Percentiles rank a stretch among this genome's conserved stretches.
Conservation (phyloP, 371 early-diverging fungal genomes). For the Mucor plumbeus region DNA sequence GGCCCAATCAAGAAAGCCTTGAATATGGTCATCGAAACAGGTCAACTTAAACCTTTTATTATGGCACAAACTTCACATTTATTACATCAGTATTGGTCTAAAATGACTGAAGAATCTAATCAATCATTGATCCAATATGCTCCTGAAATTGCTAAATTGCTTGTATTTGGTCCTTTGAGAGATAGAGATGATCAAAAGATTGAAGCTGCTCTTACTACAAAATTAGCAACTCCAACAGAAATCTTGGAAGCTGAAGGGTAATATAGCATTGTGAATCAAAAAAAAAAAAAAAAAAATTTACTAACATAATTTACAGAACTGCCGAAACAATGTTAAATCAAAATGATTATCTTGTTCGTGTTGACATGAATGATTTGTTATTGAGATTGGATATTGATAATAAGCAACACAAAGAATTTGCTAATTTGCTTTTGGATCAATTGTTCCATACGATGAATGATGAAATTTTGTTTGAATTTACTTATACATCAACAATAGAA, state of each 20-base stretch:
- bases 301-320: constrained; percentile 26
- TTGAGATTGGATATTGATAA: constrained; percentile 44
- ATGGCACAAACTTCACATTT: constrained; percentile 36
- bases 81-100: constrained; percentile 47
- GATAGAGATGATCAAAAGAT: constrained; percentile 62
- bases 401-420: constrained; percentile 37
- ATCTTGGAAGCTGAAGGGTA: constrained; percentile 48
- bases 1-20: constrained; percentile 52
- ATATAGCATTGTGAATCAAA: too few species aligned
- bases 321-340: constrained; percentile 39
- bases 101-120: constrained; percentile 31
- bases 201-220: constrained; percentile 56
- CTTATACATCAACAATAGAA: constrained; percentile 48
- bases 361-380: constrained; percentile 58
- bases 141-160: constrained; percentile 42
- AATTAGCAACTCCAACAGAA: constrained; percentile 32
- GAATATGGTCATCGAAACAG: constrained; percentile 37
- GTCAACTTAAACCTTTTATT: constrained; percentile 45
- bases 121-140: constrained; percentile 47
- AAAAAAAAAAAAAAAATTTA: too few species aligned
- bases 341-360: constrained; percentile 65
- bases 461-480: constrained; percentile 29
- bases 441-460: constrained; percentile 33
- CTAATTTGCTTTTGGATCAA: constrained; percentile 34
- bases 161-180: constrained; percentile 61